phyloP scores from a whole-genome alignment of 805 yeast genomes.

The Metschnikowia proteae region DNA sequence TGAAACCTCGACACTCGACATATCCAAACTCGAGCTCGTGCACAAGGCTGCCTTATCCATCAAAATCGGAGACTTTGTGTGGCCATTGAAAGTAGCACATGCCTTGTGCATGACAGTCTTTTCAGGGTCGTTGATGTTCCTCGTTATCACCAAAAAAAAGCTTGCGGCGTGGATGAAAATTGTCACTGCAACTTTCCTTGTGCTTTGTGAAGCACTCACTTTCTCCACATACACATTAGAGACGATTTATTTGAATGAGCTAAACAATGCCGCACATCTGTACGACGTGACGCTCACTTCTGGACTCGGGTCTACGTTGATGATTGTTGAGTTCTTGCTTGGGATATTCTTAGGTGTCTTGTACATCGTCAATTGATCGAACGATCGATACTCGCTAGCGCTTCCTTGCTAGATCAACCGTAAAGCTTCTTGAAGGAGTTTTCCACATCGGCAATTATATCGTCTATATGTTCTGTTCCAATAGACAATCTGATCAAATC shows the following conservation, averaged over 20 bases:
- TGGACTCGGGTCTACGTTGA: conserved; percentile 11
- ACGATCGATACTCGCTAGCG: neutral
- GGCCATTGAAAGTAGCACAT: conserved; percentile 7
- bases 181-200: conserved; percentile 5
- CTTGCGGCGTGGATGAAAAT: neutral
- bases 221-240: conserved; percentile 10
- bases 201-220: conserved; percentile 11
- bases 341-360: conserved; percentile 8
- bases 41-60: conserved; percentile 12
- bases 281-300: conserved; percentile 12
- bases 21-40: conserved; percentile 11
- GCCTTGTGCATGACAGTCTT: conserved; percentile 1
- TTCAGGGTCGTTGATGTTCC: conserved; percentile 3
- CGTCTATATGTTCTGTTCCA: conserved; percentile 23
- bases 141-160: neutral
- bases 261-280: conserved; percentile 9
- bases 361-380: conserved; percentile 3
- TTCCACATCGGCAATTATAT: conserved; percentile 37
- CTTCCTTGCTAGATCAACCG: conserved; percentile 6
- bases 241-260: conserved; percentile 7
- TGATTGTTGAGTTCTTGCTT: conserved; percentile 10
- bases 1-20: conserved; percentile 8
- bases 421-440: conserved; percentile 73
- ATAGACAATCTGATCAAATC: conserved; percentile 68
- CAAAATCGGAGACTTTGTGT: conserved; percentile 8